These are phyloP conservation scores for Aspergillus indologenus DNA, from an alignment of 495 filamentous ascomycete species.

Conservation along the genomic window DNA sequence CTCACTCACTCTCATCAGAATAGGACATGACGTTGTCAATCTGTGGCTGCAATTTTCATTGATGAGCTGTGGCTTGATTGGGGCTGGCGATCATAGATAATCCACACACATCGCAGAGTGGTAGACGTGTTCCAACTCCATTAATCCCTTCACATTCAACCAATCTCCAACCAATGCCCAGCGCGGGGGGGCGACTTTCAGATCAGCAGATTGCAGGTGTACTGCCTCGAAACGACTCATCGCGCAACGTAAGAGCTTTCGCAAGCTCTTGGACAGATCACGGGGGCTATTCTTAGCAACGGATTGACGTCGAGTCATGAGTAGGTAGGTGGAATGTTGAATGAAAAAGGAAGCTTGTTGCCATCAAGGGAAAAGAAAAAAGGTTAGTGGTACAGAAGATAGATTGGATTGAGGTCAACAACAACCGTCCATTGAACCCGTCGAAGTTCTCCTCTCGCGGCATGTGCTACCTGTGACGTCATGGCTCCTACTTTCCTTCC, in stretches of 20 bases:
- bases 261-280: neutral
- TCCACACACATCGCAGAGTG: neutral
- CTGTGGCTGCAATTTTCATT: neutral
- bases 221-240: neutral
- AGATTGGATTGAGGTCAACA: too few relatives aligned
- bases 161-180: too few relatives aligned
- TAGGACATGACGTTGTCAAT: neutral
- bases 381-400: neutral
- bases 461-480: conserved; percentile 1
- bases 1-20: too few relatives aligned
- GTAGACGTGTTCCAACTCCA: neutral
- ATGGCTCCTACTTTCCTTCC: neutral
- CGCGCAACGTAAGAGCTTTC: neutral
- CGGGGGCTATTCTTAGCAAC: neutral
- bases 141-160: neutral
- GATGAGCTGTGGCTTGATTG: neutral
- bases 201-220: neutral
- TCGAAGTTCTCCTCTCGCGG: neutral
- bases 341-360: neutral
- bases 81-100: neutral
- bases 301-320: neutral
- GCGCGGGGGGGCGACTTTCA: neutral
- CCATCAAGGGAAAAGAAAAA: neutral
- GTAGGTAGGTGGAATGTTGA: neutral
- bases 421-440: too few relatives aligned